Evolutionary conservation across 495 filamentous ascomycete genomes (phyloP).

Genomic region (Lepraria neglecta): DNA sequence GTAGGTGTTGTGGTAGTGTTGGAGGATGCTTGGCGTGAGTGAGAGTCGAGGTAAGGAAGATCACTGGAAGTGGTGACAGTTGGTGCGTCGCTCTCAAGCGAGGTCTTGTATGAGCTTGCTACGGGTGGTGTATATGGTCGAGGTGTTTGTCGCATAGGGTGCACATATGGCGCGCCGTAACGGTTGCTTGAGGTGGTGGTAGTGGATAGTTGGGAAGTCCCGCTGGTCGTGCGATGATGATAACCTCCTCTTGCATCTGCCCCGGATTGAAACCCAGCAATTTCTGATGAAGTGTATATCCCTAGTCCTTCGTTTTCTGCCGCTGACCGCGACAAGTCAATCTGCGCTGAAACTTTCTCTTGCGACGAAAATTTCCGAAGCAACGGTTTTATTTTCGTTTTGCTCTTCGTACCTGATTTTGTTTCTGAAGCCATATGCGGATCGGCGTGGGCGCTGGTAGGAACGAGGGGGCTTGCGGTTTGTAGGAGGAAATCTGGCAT

Average conservation of each 20-base stretch:
- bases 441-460: constrained; percentile 20
- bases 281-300: constrained; percentile 47
- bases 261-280: constrained; percentile 32
- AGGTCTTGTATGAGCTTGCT: constrained; percentile 46
- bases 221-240: constrained; percentile 52
- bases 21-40: constrained; percentile 30
- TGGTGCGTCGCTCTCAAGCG: constrained; percentile 43
- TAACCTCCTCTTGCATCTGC: constrained; percentile 36
- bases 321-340: constrained; percentile 51
- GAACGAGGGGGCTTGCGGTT: constrained; percentile 20
- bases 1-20: constrained; percentile 30
- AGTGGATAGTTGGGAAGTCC: constrained; percentile 50
- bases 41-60: constrained; percentile 23
- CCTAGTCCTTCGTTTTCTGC: constrained; percentile 53
- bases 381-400: constrained; percentile 51
- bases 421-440: constrained; percentile 11
- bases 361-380: constrained; percentile 49
- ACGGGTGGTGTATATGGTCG: constrained; percentile 51
- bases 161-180: constrained; percentile 48
- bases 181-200: constrained; percentile 43
- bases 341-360: constrained; percentile 38
- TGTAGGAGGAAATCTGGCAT: constrained; percentile 20
- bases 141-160: constrained; percentile 56
- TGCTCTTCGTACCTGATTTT: constrained; percentile 22
- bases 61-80: constrained; percentile 32